Evolutionary conservation across 768 basidiomycete species (phyloP), one percentile per base, ranked within the genome.

Genomic region (Russula sp.): DNA sequence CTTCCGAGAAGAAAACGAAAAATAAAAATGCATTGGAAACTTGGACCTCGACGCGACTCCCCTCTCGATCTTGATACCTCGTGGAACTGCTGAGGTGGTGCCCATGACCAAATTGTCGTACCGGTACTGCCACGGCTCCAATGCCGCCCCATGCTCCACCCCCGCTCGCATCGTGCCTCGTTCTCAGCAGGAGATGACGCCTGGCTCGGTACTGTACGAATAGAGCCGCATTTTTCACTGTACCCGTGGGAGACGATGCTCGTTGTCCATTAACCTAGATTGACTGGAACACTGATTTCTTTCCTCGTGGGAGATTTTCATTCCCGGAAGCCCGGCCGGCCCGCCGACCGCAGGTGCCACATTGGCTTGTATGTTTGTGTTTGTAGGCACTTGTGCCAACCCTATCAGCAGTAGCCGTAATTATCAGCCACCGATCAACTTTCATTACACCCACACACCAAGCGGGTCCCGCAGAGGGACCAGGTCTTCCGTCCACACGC

Each of bases 51-150:
- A 57, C 59, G 54, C 52, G 46, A 65, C 59, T 28, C 28, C 54
- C 42, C 49, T 65, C 59, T 61, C 64, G 64, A 65, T 65, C 64
- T 65, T 65, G 59, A 49, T 61, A 48, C 59, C 64, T 61, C 59
- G 64, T 65, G 64, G 57, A 48, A 52, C 48, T 65, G 64, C 59
- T 61, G 64, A 51, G 53, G 51, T 48, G 38, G 38, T 57, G 49
- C 20, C 55, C 54, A 57, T 61, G 55, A 65, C 55, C 59, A 57
- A 57, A 57, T 51, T 56, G 40, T 36, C 9, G 34, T 32, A 24
- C 26, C 28, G 28, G 28, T 5, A 46, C 62, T 24, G 32, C 49
- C 54, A 32, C n/a, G 14, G 24, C 44, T 32, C 54, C 49, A 22
- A 32, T 38, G 46, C 22, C 42, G 50, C 30, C 5, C 28, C 28